Evolutionary conservation across 169 alveolate genomes (phyloP), one percentile per base, ranked within the genome.

Genomic region (Plasmodium inui): DNA sequence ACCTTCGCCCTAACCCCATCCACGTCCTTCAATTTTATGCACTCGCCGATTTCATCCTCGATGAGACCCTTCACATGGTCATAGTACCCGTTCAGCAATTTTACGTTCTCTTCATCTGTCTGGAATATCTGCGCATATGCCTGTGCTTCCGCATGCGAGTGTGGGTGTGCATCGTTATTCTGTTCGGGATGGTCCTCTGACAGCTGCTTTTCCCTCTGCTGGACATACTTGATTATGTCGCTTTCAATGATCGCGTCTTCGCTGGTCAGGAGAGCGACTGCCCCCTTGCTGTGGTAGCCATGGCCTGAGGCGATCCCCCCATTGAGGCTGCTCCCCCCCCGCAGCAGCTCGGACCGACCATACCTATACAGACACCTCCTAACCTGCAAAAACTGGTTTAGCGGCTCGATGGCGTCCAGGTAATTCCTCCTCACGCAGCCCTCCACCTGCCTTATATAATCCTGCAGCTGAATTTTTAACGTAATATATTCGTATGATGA

Each of bases 1-100:
- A 89, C 41, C 73, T 89, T 89, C 2, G 30, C 9, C 67, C 82
- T 89, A 39, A 46, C 57, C 73, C 61, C 71, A 22, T 79, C 81
- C 7, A 89, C 37, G 41, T 89, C 91, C 73, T 89, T 89, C 14
- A 61, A 22, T 39, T 67, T 89, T 22, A 89, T 39, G 10, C 72
- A 78, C 41, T 89, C 90, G 3, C 22, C 28, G 12, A 89, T 89
- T 67, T 89, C 94, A 26, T 67, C 84, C 57, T 89, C 94, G 32
- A 89, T 39, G 12, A 81, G 41, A 8, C 83, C 30, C 72, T 34
- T 89, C 10, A 89, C 94, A n/a, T 34, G 26, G 39, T 46, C 30
- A 17, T 89, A 89, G 19, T 89, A 89, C 85, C 61, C 70, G 90
- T 78, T 89, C 12, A 89, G 73, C 19, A 79, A 32, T 2, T 89